Base-by-base conservation (phyloP, 495 filamentous ascomycete species). In the Wilcoxina mikolae region DNA sequence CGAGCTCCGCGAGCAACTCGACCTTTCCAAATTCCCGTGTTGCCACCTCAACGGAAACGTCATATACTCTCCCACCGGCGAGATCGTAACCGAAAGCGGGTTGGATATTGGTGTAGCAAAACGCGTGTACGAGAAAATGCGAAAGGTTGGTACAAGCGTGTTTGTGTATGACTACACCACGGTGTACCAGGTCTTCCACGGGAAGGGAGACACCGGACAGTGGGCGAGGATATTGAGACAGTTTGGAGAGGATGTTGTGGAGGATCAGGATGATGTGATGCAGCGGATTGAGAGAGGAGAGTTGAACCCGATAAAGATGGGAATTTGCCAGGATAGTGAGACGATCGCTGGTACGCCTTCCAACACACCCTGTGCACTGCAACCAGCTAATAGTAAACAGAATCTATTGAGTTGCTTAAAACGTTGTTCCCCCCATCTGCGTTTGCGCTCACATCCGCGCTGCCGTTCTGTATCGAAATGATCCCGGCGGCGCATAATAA, bases 1-100 rank as follows among this genome's bases (percentile, higher is more conserved):
- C 35, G 51, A 54, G 39, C 51, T 54, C 2, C 51, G 51, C 35
- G 17, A n/a, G 22, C 18, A 43, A 22, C 51, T 54, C 15, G 23
- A 54, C 35, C 41, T 54, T 3, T 5, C 25, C 2, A 10, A 7
- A 12, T 54, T 54, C 41, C 41, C 35, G 22, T 44, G 35, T 39
- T 44, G 35, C 51, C 51, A 54, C 41, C 38, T 43, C 12, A 54
- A 54, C 25, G 51, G 51, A 15, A 54, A 54, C 25, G 51, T 54
- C 2, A 43, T 45, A 2, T 54, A 54, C 35, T 10, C 9, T n/a
- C 17, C 51, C 22, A 44, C 10, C 17, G 51, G 51, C 20, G 22
- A 17, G 18, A 23, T 54, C 25, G 18, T 54, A 9, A 9, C 38
- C 22, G 51, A 54, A 17, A 24, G n/a, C 35, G 38, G 38, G 1